Evolutionary conservation across 371 early-diverging fungal species (phyloP), one percentile per base, ranked within the genome.

Genomic region (Saksenaea oblongispora): DNA sequence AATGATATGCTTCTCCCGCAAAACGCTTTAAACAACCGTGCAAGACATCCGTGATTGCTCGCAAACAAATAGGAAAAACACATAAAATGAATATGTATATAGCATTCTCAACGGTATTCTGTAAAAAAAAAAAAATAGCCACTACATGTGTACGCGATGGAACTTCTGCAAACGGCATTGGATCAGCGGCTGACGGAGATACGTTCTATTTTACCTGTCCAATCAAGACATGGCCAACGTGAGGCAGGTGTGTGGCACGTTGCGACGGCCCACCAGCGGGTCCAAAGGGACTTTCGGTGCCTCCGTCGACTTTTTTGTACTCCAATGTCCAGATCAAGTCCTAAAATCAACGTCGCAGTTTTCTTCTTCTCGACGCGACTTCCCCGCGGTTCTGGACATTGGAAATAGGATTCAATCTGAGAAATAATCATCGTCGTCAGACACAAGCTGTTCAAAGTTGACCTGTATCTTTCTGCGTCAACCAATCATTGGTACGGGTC

Each of bases 391-490:
- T 61, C 53, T 66, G 62, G 66, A 66, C 62, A 66, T 61, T 66
- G 66, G 66, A 66, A 66, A 27, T 34, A 61, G 53, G 51, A 58
- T 61, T 66, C 66, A 70, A 65, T 81, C 82, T 61, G 75, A 75
- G 47, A 69, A 71, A 63, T 70, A 80, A 59, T 81, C 82, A 54
- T 72, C 72, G 17, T 72, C 72, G 17, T 80, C 80, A 51, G 75
- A 73, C 53, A 66, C 68, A 37, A 81, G 73, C 59, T 81, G 75
- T 61, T 85, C 88, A 77, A 92, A 89, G 70, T 93, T 90, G 65
- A 97, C 91, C 89, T 97, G 96, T 88, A 97, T 99, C 67, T 67
- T 64, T 34, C 42, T 9, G 27, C 5, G 26, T 39, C 26, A 39
- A 36, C 26, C 2, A 5, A 3, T 39, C 15, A 39, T 18, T 37